These are phyloP conservation scores for Actinidia arguta DNA, from an alignment of 179 eudicot species.

Conservation along the genomic window DNA sequence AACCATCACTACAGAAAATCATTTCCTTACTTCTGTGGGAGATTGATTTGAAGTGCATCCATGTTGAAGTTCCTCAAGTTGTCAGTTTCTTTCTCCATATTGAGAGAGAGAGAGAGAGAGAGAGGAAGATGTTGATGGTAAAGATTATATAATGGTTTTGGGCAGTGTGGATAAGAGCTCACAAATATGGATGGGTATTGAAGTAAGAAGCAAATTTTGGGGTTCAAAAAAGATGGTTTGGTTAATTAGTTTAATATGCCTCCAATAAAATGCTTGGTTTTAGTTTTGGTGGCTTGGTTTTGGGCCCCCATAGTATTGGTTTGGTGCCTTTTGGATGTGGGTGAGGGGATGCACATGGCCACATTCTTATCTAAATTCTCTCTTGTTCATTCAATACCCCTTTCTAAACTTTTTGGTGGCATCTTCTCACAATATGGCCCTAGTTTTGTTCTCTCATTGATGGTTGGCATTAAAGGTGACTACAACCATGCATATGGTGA, in stretches of 20 bases:
- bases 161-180: not conserved
- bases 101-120: conserved; percentile 15
- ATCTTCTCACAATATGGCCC: not conserved
- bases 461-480: not conserved
- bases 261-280: too few relatives aligned
- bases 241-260: too few relatives aligned
- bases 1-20: too few relatives aligned
- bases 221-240: too few relatives aligned
- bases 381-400: not conserved
- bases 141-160: not conserved
- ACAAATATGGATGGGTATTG: not conserved
- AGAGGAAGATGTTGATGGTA: not conserved
- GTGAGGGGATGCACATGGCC: not conserved
- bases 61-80: conserved; percentile 41
- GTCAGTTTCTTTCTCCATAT: conserved; percentile 38
- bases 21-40: conserved; percentile 50
- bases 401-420: not conserved
- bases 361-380: not conserved
- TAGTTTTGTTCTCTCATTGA: not conserved
- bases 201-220: too few relatives aligned
- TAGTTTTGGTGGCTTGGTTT: too few relatives aligned
- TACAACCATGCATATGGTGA: not conserved
- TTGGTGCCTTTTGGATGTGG: not conserved
- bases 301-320: not conserved
- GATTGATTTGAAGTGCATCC: conserved; percentile 40